Evolutionary conservation across 768 basidiomycete species (phyloP), one percentile per base, ranked within the genome.

Genomic region (Gelatoporia subvermispora): DNA sequence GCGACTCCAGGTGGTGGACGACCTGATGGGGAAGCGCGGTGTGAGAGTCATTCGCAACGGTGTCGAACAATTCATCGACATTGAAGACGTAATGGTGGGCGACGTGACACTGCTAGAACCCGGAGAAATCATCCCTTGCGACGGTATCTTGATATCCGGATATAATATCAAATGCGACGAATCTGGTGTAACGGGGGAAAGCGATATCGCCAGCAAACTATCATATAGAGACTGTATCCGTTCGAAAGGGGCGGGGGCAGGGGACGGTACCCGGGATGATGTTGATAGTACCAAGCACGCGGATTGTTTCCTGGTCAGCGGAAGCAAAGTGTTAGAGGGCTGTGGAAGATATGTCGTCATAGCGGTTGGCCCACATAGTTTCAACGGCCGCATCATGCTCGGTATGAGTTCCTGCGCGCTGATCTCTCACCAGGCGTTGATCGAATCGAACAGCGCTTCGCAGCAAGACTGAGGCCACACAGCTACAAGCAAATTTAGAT

Each of bases 351-450:
- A 98, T 59, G 84, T 99, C 43, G 82, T 97, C 43, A 87, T 96
- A 43, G 84, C 92, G 2, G 92, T 98, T 41, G 96, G 96, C 10
- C 81, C 80, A 11, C 89, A 85, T 69, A 91, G 87, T 56, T 98
- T 97, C 69, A 93, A 97, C 63, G 96, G 96, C 35, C 81, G 93
- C 39, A 93, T 97, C 60, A 93, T 98, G 90, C 95, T 95, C 85
- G 88, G 93, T 95, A 31, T 31, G 28, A 31, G 28, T 31, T 13
- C 28, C 13, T 13, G 13, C 13, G 28, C 13, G 7, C 13, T 31
- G 13, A 5, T 31, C 13, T 5, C 28, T 5, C 13, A 31, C 28
- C 28, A 13, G 13, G 5, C 28, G 13, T 31, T 31, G 28, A 31
- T 31, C 13, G 28, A 5, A 5, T 13, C 13, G 13, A 7, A 7